Base-by-base conservation (phyloP, 2,329 filamentous ascomycete genomes). In the Sclerotiophoma versabilis region DNA sequence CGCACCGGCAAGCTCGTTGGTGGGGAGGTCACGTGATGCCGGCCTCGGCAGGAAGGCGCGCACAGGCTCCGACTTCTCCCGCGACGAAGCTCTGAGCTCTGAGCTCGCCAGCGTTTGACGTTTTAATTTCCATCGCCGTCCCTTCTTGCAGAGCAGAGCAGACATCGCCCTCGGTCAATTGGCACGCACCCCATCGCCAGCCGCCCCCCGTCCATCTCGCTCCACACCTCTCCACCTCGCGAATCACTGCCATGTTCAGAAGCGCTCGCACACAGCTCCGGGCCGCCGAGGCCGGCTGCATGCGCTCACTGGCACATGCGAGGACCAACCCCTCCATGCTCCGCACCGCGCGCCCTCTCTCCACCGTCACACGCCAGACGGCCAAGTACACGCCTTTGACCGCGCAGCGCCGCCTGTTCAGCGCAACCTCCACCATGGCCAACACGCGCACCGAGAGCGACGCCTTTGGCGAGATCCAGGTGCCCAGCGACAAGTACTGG, bases 391-490 rank as follows among this genome's bases (percentile, higher is more conserved):
- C 63, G 47, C 63, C 62, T 45, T 56, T 67, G 60, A 57, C 44
- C 34, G 36, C 60, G 9, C 64, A 63, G 47, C 53, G 52, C 62
- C 70, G 72, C 58, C 66, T 62, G 25, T 76, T 76, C 62, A 66
- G 54, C 60, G 52, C 65, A 19, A 69, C 72, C 47, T 57, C 59
- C 62, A 73, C 38, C 49, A 76, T 76, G 74, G 70, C 72, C 56
- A 70, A 67, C 49, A 89, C 87, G 63, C 87, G 95, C 79, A 91
- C 89, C 71, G 95, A 99, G 81, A 95, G 87, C 79, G 95, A 99
- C 83, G 95, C 95, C 79, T 98, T 98, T 83, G 95, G 95, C 80
- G 92, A 96, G 82, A 86, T 99, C 77, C 87, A 96, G 82, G 93
- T 98, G 67, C 85, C 90, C 34, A 84, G 84, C 63, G 92, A 96